These are phyloP conservation scores for Corchorus capsularis DNA, from an alignment of 345 rosid genomes.

Conservation along the genomic window DNA sequence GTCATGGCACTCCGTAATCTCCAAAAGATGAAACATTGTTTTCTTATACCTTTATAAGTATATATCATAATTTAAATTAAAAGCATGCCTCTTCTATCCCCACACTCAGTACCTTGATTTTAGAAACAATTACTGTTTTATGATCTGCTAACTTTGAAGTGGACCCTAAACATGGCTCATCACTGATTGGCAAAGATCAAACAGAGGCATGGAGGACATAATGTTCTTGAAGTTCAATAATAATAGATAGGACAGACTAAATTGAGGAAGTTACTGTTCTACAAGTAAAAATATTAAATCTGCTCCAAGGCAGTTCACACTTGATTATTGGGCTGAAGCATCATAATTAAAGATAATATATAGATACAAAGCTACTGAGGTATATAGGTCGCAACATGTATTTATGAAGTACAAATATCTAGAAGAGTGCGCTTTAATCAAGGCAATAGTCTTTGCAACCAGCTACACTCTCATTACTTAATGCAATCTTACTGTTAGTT, in stretches of 20 bases:
- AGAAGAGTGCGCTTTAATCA: neutral
- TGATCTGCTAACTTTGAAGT: neutral
- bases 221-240: neutral
- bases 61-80: neutral
- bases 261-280: slow-evolving; percentile 6
- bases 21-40: neutral
- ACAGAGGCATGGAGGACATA: neutral
- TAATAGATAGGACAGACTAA: neutral
- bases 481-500: neutral
- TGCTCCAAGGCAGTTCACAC: neutral
- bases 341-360: neutral
- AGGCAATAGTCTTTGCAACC: neutral
- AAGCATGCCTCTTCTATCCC: neutral
- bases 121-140: neutral
- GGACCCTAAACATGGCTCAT: neutral
- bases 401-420: neutral
- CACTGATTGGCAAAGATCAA: neutral
- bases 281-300: neutral
- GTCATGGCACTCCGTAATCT: neutral
- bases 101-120: slow-evolving; percentile 8
- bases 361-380: neutral
- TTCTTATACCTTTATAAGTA: too few relatives aligned
- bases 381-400: neutral
- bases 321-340: neutral
- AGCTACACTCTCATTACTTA: neutral